These are phyloP conservation scores for Saxophila tyrrhenica DNA, from an alignment of 495 filamentous ascomycete species.

Conservation along the genomic window DNA sequence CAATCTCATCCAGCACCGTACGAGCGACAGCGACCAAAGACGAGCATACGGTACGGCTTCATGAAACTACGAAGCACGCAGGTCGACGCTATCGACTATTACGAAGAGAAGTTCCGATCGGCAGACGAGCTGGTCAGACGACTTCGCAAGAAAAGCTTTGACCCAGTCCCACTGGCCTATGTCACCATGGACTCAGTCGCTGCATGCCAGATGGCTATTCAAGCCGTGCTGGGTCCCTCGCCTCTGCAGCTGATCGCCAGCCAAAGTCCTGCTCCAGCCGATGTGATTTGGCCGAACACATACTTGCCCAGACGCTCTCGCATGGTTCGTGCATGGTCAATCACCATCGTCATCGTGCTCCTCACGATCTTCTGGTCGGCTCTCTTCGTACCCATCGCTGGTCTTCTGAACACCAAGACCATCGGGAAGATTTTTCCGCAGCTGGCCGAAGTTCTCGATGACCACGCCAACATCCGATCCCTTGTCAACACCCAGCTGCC, in stretches of 20 bases:
- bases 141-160: slow-evolving; percentile 65
- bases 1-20: slow-evolving; percentile 33
- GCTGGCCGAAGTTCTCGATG: slow-evolving; percentile 54
- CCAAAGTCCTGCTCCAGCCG: slow-evolving; percentile 73
- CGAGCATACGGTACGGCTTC: slow-evolving; percentile 69
- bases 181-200: slow-evolving; percentile 94
- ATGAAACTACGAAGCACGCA: slow-evolving; percentile 58
- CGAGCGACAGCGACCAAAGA: slow-evolving; percentile 48
- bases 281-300: slow-evolving; percentile 87
- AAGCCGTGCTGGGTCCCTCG: slow-evolving; percentile 79
- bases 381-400: slow-evolving; percentile 70
- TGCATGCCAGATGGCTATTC: slow-evolving; percentile 86
- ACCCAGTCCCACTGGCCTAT: slow-evolving; percentile 73
- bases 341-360: slow-evolving; percentile 69
- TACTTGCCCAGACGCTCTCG: slow-evolving; percentile 68
- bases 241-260: slow-evolving; percentile 77
- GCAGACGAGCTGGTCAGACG: slow-evolving; percentile 64
- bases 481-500: slow-evolving; percentile 81
- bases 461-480: slow-evolving; percentile 55
- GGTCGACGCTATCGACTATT: slow-evolving; percentile 89
- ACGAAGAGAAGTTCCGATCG: slow-evolving; percentile 69
- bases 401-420: slow-evolving; percentile 61
- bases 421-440: slow-evolving; percentile 61
- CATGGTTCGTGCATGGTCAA: slow-evolving; percentile 64
- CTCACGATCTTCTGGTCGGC: slow-evolving; percentile 84